Evolutionary conservation across 345 rosid species (phyloP), one percentile per base, ranked within the genome.

Genomic region (Pistacia vera): DNA sequence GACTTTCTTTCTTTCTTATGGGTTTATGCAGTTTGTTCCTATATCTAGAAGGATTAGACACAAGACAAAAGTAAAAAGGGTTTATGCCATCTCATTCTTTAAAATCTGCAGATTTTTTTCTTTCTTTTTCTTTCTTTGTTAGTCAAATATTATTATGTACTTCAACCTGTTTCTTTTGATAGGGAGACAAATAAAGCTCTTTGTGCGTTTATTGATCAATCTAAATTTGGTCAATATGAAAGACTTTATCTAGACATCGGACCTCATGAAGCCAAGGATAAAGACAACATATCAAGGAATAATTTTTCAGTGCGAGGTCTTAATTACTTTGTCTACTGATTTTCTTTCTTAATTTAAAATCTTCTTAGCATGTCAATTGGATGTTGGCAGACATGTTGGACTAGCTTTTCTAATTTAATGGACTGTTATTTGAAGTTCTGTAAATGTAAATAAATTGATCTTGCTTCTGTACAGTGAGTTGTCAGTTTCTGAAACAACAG

Each of bases 181-280:
- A 96, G 98, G 93, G 99, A 96, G 82, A 82, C 79, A 59, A 93
- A 91, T 62, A 96, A 96, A 81, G 98, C 98, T 59, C 86, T 92
- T 70, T 93, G 98, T 83, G 99, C 98, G 74, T 93, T 93, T 85
- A 75, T 69, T 79, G 83, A 84, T 78, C 87, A 76, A 76, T 84
- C 88, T 66, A 90, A 85, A 68, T 75, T 71, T 73, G 63, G 78
- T 62, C 83, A 85, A 68, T 78, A 76, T 72, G 77, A 75, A 80
- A 83, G 72, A 57, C 51, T 77, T n/a, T 75, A 77, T 75, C 82
- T 30, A 75, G 83, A 82, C 28, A 71, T 60, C 56, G 81, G 68
- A 67, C 70, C 59, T 66, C 55, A 69, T 69, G 81, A 82, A 71
- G 60, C 77, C 66, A 77, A 62, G 73, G 67, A 63, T 48, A 74